Evolutionary conservation across 495 filamentous ascomycete genomes (phyloP).

Genomic region (Penicillium subrubescens): DNA sequence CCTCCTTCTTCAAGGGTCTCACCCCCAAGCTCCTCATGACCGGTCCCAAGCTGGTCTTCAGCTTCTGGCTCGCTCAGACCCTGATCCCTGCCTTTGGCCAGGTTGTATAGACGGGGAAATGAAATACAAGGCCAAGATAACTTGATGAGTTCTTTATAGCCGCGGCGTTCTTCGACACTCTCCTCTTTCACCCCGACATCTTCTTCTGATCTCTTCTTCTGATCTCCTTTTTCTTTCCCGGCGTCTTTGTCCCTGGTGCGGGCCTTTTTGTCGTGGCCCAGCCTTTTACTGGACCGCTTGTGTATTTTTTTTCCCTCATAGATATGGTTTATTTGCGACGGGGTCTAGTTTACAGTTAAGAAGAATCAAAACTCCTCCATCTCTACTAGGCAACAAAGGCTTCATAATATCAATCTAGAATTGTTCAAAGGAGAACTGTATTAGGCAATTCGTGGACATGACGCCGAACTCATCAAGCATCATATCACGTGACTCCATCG

Average conservation of each 20-base stretch:
- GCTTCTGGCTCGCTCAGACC: conserved; percentile 98
- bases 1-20: conserved; percentile 95
- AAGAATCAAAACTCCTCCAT: conserved; percentile 5
- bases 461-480: not conserved
- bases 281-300: conserved; percentile 11
- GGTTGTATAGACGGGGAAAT: conserved; percentile 46
- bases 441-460: not conserved
- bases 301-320: conserved; percentile 26
- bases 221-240: conserved; percentile 3
- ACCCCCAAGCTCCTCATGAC: conserved; percentile 98
- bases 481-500: not conserved
- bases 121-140: conserved; percentile 11
- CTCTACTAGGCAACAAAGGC: not conserved
- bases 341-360: conserved; percentile 16
- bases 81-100: conserved; percentile 74
- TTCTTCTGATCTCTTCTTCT: not conserved
- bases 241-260: conserved; percentile 16
- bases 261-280: conserved; percentile 4
- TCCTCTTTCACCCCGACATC: conserved; percentile 2
- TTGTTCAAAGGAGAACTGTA: too few species aligned
- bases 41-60: conserved; percentile 97
- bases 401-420: not conserved
- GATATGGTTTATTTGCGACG: conserved; percentile 25
- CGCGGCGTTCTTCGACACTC: conserved; percentile 25
- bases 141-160: conserved; percentile 25